Base-by-base conservation (phyloP, 306 rosid species). In the Datisca glomerata region DNA sequence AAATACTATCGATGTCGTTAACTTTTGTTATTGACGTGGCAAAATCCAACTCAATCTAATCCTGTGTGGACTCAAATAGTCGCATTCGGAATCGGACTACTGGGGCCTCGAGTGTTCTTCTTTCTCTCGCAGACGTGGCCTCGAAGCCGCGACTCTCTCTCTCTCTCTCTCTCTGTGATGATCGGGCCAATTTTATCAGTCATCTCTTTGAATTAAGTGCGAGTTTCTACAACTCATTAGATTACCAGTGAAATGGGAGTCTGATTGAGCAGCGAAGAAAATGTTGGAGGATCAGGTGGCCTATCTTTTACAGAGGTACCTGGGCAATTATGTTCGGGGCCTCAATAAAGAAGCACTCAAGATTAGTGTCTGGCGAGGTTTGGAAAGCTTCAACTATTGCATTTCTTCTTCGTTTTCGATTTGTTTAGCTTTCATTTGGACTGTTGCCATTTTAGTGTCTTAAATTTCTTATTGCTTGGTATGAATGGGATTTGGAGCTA, bases 281-380 rank as follows among this genome's bases (percentile, higher is more conserved):
- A 89, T 89, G 98, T 80, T 89, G 81, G 98, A 89, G 80, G 98
- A 89, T 75, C 95, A 89, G 69, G 98, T 89, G 25, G 93, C 98
- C 54, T 49, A 64, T 76, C 81, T 89, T 51, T 75, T 89, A 71
- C 86, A 84, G 79, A 84, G 71, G 81, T 89, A 84, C 81, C 91
- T 89, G 41, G 98, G 98, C 61, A 80, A 80, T 41, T 89, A 89
- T 33, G 95, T 89, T n/a, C 66, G 73, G 37, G 93, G 93, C 8
- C 80, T 89, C 75, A 89, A 58, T 71, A 89, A 80, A 72, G 95
- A 89, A 66, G 95, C 98, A 31, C 93, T 89, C 54, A 84, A 89
- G 61, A 89, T 89, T 81, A 89, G 98, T 65, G 98, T 89, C 33
- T 89, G 98, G 95, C 53, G 61, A 73, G 98, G 98, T 84, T 64